These are phyloP conservation scores for Colletotrichum truncatum DNA, from an alignment of 2,329 filamentous ascomycete species.

Conservation along the genomic window DNA sequence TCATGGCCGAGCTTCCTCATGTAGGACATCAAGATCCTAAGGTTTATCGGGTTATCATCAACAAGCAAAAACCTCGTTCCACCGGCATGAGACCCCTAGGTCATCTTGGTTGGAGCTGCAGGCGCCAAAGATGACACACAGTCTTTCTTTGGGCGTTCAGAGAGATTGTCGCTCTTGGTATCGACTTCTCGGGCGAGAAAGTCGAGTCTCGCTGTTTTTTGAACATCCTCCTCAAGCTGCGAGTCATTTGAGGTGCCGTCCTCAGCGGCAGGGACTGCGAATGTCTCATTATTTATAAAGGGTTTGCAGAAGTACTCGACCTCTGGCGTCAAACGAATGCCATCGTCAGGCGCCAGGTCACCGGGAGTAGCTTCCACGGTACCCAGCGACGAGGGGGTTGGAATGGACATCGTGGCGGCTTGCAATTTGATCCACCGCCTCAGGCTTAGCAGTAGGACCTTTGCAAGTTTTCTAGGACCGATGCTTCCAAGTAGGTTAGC, in stretches of 20 bases:
- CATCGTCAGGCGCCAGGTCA: neutral
- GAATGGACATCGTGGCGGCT: neutral
- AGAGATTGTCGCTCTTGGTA: no score
- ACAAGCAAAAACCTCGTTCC: conserved; percentile 43
- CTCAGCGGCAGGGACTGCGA: no score
- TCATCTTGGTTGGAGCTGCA: no score
- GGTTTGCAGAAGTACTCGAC: neutral
- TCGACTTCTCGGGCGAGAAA: no score
- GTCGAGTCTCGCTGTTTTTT: no score
- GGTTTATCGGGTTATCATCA: conserved; percentile 52
- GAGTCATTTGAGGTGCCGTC: no score
- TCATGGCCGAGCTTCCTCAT: conserved; percentile 43
- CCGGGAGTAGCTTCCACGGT: neutral
- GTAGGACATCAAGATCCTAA: conserved; percentile 44
- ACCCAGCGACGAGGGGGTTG: neutral
- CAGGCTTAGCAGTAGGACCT: conserved; percentile 38
- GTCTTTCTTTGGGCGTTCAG: no score
- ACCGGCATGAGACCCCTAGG: neutral
- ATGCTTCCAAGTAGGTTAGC: conserved; percentile 31
- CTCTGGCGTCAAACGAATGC: neutral
- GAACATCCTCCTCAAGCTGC: no score
- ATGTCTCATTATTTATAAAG: no score
- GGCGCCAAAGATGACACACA: no score
- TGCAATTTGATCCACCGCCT: conserved; percentile 36
- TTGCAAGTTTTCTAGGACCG: conserved; percentile 47